Percentiles rank a stretch among this genome's conserved stretches.
Conservation (phyloP, 2,329 filamentous ascomycete genomes). For the Plenodomus tracheiphilus region DNA sequence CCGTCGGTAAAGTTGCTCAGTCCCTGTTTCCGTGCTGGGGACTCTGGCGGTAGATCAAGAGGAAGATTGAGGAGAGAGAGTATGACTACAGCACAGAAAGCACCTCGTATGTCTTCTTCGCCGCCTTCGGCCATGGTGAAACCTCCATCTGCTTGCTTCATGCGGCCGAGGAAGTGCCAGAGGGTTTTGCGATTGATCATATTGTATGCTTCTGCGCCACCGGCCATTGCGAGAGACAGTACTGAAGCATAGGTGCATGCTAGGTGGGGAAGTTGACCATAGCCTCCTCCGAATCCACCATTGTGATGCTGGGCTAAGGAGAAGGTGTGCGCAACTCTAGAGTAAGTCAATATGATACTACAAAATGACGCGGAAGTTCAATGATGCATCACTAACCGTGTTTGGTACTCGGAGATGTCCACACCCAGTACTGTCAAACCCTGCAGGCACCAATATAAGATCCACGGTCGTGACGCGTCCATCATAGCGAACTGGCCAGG, state of each 20-base stretch:
- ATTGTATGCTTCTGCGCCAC: conserved; percentile 72
- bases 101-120: conserved; percentile 91
- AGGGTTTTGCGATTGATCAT: conserved; percentile 79
- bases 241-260: conserved; percentile 86
- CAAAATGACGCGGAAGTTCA: neutral
- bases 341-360: conserved; percentile 14
- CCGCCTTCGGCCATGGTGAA: conserved; percentile 85
- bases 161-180: conserved; percentile 85
- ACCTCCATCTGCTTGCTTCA: conserved; percentile 88
- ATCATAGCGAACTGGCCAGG: conserved; percentile 71
- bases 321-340: conserved; percentile 71
- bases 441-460: conserved; percentile 88
- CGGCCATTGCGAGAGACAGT: conserved; percentile 77
- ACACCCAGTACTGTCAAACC: conserved; percentile 76
- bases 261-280: conserved; percentile 85
- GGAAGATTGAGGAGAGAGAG: conserved; percentile 84
- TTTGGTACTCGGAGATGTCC: conserved; percentile 67
- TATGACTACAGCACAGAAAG: conserved; percentile 86
- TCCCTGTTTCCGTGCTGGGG: conserved; percentile 67
- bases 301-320: conserved; percentile 77
- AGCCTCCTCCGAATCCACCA: conserved; percentile 92
- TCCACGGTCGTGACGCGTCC: conserved; percentile 90
- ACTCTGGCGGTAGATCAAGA: conserved; percentile 72
- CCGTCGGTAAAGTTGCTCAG: conserved; percentile 69
- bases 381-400: conserved; percentile 56